These are phyloP conservation scores for Penicillium concentricum DNA, from an alignment of 2,329 filamentous ascomycete species.

Conservation along the genomic window DNA sequence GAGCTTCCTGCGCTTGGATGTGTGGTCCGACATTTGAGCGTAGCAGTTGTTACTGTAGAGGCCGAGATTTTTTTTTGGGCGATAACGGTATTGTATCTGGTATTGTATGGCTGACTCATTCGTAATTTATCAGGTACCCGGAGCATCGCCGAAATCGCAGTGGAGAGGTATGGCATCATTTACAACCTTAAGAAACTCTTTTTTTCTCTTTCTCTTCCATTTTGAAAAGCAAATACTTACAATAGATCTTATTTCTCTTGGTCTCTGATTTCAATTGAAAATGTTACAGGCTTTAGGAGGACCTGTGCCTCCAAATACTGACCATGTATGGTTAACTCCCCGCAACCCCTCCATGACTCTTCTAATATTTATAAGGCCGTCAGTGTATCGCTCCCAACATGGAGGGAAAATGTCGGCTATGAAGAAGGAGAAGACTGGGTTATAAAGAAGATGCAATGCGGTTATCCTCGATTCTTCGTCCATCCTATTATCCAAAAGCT, in stretches of 20 bases:
- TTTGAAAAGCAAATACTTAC: background rate
- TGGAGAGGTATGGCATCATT: slow-evolving; percentile 10
- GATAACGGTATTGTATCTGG: slow-evolving; percentile 13
- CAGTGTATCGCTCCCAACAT: slow-evolving; percentile 92
- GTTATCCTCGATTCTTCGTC: slow-evolving; percentile 94
- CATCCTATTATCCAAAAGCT: slow-evolving; percentile 79
- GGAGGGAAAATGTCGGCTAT: slow-evolving; percentile 86
- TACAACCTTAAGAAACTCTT: background rate
- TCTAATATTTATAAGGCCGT: slow-evolving; percentile 65
- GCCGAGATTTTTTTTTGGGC: slow-evolving; percentile 23
- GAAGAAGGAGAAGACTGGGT: slow-evolving; percentile 91
- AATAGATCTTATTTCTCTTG: background rate
- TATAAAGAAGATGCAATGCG: slow-evolving; percentile 77
- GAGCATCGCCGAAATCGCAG: slow-evolving; percentile 24
- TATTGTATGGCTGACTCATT: slow-evolving; percentile 14
- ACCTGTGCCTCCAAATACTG: slow-evolving; percentile 73
- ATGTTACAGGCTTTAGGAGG: slow-evolving; percentile 58
- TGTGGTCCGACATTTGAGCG: slow-evolving; percentile 32
- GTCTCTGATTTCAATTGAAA: slow-evolving; percentile 6
- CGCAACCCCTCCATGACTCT: slow-evolving; percentile 23
- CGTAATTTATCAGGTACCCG: slow-evolving; percentile 7
- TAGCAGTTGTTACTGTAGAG: background rate
- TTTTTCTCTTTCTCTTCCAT: slow-evolving; percentile 6
- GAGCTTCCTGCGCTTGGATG: slow-evolving; percentile 50
- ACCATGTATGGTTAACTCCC: slow-evolving; percentile 62